Evolutionary conservation across 2,329 filamentous ascomycete genomes (phyloP), one percentile per base, ranked within the genome.

Genomic region (Bisporella sp.): DNA sequence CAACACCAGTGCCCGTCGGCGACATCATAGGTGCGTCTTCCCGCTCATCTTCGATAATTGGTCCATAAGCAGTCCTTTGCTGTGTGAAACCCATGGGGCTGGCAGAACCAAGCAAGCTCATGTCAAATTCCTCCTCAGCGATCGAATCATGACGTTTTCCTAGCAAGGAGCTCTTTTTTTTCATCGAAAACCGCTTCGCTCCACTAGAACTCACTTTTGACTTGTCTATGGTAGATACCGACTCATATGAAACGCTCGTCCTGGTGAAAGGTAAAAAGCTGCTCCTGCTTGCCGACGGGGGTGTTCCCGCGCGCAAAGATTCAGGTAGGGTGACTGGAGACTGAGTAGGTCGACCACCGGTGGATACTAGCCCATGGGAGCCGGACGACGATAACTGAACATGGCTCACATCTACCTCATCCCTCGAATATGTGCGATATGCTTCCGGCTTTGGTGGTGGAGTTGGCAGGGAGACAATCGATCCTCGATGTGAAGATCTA

Each of bases 81-180:
- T 54, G 49, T 3, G 49, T 47, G 31, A 55, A 50, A 5, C 54
- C 54, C 59, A 62, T 60, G 2, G 59, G 56, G 48, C 56, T 57
- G 0, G 60, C 60, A 46, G 55, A 54, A 43, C 54, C 53, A 2
- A 65, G 48, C 6, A 65, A 45, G 31, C 54, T 57, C 56, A 65
- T 58, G 50, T 62, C 58, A 37, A 63, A 58, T 45, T 62, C 62
- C 44, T 63, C 62, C 29, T 55, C 57, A 30, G 59, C 59, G 28
- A 65, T 63, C 1, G 60, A 54, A 12, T 41, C 49, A 53, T 60
- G 48, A n/a, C 51, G 50, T 33, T 46, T 46, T 4, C 39, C 40
- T 0, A 59, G 47, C 28, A 59, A 47, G 11, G 61, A 62, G 6
- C 50, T 45, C 35, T 51, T 61, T 44, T 56, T 57, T 45, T 50